phyloP scores from a whole-genome alignment of 441 rosid genomes.

The Eruca vesicaria region DNA sequence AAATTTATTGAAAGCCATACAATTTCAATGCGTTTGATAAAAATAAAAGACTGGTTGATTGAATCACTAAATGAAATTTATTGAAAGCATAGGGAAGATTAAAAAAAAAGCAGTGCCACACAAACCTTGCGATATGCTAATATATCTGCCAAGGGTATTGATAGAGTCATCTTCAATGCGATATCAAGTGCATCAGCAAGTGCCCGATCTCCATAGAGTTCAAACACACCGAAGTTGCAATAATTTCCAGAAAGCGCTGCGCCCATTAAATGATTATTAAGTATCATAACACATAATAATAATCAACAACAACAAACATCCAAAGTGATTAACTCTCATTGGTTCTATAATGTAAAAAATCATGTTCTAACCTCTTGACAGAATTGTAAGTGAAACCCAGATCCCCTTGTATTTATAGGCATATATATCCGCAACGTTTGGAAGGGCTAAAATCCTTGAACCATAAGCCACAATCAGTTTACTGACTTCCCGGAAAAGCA shows the following conservation, averaged over 20 bases:
- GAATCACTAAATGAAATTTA: neutral
- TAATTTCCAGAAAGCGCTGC: conserved; percentile 96
- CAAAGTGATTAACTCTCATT: conserved; percentile 3
- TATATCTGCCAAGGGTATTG: conserved; percentile 93
- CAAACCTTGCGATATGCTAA: conserved; percentile 93
- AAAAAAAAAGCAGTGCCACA: neutral
- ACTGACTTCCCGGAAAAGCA: conserved; percentile 99
- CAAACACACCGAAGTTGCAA: conserved; percentile 98
- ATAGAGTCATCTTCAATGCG: conserved; percentile 81
- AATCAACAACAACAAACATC: neutral
- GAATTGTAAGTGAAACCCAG: conserved; percentile 90
- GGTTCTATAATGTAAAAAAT: conserved; percentile 15
- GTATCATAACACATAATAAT: neutral
- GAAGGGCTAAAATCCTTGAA: conserved; percentile 90
- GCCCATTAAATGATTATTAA: conserved; percentile 27
- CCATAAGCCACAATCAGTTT: conserved; percentile 96
- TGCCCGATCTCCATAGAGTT: conserved; percentile 98
- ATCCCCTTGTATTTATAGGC: conserved; percentile 98
- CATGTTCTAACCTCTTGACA: conserved; percentile 77
- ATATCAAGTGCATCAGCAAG: conserved; percentile 96
- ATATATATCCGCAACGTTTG: conserved; percentile 91
- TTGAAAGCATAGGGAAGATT: neutral
- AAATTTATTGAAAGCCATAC: neutral
- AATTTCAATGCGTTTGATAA: neutral
- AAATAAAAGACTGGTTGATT: neutral